A percentile compares a stretch with the other conserved stretches of the same genome.
These are phyloP conservation scores for Monosporozyma aerobia DNA, from an alignment of 805 yeast genomes.

Conservation along the genomic window DNA sequence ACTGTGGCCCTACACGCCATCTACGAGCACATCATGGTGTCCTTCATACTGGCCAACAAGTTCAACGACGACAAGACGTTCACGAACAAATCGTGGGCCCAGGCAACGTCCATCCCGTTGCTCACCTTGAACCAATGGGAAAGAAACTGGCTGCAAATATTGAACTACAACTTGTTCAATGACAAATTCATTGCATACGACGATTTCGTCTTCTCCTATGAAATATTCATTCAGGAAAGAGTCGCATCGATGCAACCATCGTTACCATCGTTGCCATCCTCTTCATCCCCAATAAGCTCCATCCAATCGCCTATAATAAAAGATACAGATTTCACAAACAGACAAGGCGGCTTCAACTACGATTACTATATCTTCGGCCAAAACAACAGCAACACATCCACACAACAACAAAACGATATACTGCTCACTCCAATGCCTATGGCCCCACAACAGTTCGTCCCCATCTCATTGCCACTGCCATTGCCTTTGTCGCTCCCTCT, in stretches of 20 bases:
- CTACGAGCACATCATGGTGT: conserved; percentile 51
- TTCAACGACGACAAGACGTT: conserved; percentile 95
- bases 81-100: conserved; percentile 90
- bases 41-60: conserved; percentile 81
- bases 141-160: conserved; percentile 53
- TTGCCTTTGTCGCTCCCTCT: not conserved
- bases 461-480: not conserved
- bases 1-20: conserved; percentile 32
- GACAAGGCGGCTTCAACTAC: conserved; percentile 9
- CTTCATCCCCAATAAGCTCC: not conserved
- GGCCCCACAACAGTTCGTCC: not conserved
- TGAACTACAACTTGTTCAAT: conserved; percentile 51
- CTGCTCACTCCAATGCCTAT: not conserved
- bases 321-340: conserved; percentile 3
- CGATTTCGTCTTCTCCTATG: conserved; percentile 19
- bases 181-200: conserved; percentile 22
- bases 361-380: conserved; percentile 16
- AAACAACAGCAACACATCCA: not conserved
- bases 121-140: conserved; percentile 56
- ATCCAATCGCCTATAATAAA: conserved; percentile 4
- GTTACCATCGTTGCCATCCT: not conserved
- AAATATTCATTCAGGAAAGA: conserved; percentile 13
- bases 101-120: conserved; percentile 79
- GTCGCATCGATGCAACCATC: no score
- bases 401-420: conserved; percentile 3